Base-by-base conservation (phyloP, 805 yeast genomes). In the Starmerella floricola region DNA sequence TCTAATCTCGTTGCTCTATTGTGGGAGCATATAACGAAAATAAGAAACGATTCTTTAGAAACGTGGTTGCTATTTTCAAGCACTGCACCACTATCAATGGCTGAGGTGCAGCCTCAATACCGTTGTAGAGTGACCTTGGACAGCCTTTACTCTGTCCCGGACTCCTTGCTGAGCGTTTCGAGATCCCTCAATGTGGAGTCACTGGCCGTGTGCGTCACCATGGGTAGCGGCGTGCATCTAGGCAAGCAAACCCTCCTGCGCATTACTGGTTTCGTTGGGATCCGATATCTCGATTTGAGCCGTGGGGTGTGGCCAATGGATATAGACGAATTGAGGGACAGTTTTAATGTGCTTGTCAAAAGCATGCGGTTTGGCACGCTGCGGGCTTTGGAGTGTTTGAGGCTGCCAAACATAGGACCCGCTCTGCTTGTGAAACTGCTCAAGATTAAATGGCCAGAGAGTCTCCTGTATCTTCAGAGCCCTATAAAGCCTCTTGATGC, bases 341-440 rank as follows among this genome's bases (percentile, higher is more conserved):
- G 13, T 12, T 2, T 42, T 16, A 42, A 46, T 10, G 8, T 27
- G 2, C 41, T 48, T 10, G 4, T 31, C 11, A 40, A 36, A 17
- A 24, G 40, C 15, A 33, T 48, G 43, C 26, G 11, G 17, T 36
- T 12, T 16, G 52, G 52, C 8, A 8, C 35, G 3, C 21, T 48
- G 8, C 34, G 26, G 28, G 3, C 38, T 4, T 18, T 47, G 5
- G 15, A 10, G 24, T 31, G 45, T 26, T 35, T 48, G 16, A 23
- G 51, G 13, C 32, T 48, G 8, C 52, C 52, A 15, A 12, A 15
- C 11, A 16, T 16, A 11, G 52, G 52, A 6, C 52, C 52, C 6
- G 20, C 23, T 3, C 31, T 31, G 11, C 31, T 48, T 26, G 21
- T 27, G 18, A 17, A 16, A 1, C 40, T 34, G 15, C 28, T 48